Base-by-base conservation (phyloP, 768 basidiomycete species). In the Tylopilus subfusipes region DNA sequence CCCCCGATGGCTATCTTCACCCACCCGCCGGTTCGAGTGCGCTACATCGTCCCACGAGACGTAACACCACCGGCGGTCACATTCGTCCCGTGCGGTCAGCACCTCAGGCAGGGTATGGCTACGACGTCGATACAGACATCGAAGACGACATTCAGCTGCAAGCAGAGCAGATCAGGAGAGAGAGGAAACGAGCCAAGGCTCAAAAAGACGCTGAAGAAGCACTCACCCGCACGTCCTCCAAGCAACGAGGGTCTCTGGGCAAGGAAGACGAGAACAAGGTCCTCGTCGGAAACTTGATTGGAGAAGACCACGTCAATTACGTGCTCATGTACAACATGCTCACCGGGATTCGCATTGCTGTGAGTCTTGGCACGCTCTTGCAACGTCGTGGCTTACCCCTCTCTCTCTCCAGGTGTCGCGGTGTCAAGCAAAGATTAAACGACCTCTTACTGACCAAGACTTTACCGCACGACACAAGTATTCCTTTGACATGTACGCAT, bases 251-350 rank as follows among this genome's bases (percentile, higher is more conserved):
- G 24, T 64, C 60, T 7, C 2, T 56, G 19, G 60, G 55, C 29
- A 63, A 58, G 48, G 72, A 67, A 42, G 78, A 80, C 19, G 83
- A 84, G 46, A 74, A 80, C 27, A 73, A 69, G 50, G 86, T 87
- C 5, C 73, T 95, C 13, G 91, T 98, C 0, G 97, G 97, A 1
- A 98, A 98, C 69, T 74, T 98, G 61, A 97, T 99, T 59, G 92
- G 93, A n/a, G 95, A 98, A 69, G 96, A 85, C 64, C 97, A 99
- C 73, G 95, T 89, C 71, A 99, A 99, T 76, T 99, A 98, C 63
- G 91, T 98, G 54, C 75, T 99, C 65, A 98, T 98, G 97, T 99
- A 98, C 76, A 98, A 99, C 76, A 99, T 99, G 97, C 79, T 99
- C 64, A 99, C 97, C 5, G 97, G 97, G 5, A 99, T 99, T 57